Conservation (phyloP, 2,329 filamentous ascomycete genomes). For the Arthrocladium fulminans region DNA sequence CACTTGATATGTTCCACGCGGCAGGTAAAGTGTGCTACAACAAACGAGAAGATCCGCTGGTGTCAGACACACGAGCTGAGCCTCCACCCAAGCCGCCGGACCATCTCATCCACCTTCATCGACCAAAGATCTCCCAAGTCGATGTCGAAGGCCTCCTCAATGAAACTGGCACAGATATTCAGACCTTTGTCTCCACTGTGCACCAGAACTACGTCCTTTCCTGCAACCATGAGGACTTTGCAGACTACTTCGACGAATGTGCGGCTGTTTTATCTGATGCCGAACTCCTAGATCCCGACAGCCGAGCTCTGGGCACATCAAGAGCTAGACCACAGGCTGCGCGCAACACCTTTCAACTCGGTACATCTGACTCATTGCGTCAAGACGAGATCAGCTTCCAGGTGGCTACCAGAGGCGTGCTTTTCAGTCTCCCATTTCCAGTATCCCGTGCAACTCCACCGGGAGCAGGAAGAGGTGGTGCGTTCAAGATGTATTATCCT, state of each 20-base stretch:
- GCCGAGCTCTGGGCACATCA: conserved; percentile 27
- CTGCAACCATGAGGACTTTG: conserved; percentile 60
- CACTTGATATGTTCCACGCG: conserved; percentile 88
- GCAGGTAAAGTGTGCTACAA: conserved; percentile 96
- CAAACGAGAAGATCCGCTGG: conserved; percentile 58
- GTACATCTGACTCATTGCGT: conserved; percentile 63
- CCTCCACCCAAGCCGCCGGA: conserved; percentile 47
- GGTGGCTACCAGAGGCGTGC: conserved; percentile 72
- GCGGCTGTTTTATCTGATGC: conserved; percentile 79
- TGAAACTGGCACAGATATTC: conserved; percentile 83
- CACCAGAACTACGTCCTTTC: conserved; percentile 92
- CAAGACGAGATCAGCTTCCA: conserved; percentile 95
- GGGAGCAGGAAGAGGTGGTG: conserved; percentile 42
- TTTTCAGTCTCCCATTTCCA: conserved; percentile 76
- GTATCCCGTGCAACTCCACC: conserved; percentile 55
- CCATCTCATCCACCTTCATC: conserved; percentile 49
- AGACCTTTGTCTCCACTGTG: conserved; percentile 79
- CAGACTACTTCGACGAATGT: conserved; percentile 75
- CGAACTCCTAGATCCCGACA: conserved; percentile 71
- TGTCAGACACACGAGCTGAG: conserved; percentile 23
- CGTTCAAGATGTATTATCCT: conserved; percentile 88
- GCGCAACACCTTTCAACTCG: conserved; percentile 42
- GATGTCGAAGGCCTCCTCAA: conserved; percentile 71
- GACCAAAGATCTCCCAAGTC: conserved; percentile 57
- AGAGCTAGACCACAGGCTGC: conserved; percentile 13